These are phyloP conservation scores for Gossypium ekmanianum DNA, from an alignment of 345 rosid species.

Conservation along the genomic window DNA sequence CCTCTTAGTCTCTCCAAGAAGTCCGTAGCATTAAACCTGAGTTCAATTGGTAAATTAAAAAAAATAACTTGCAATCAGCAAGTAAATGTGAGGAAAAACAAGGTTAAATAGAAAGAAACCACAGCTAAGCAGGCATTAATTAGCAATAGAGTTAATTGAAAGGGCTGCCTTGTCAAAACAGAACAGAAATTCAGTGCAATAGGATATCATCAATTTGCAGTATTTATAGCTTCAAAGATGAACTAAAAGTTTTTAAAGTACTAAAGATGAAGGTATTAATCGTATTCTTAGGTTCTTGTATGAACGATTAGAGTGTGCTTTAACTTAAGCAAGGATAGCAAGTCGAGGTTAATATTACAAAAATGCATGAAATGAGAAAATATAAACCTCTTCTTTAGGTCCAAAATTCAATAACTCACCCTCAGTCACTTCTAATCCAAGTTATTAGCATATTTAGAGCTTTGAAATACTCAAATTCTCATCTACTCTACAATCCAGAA, in stretches of 20 bases:
- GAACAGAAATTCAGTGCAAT: background rate
- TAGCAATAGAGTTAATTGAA: background rate
- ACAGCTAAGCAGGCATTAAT: background rate
- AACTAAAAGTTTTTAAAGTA: background rate
- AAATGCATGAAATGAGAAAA: background rate
- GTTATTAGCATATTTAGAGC: slow-evolving; percentile 4
- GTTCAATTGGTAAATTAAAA: background rate
- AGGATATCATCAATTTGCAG: background rate
- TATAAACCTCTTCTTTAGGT: background rate
- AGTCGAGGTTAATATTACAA: background rate
- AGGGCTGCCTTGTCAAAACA: background rate
- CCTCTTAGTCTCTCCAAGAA: slow-evolving; percentile 79
- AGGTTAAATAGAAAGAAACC: slow-evolving; percentile 5
- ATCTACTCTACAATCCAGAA: background rate
- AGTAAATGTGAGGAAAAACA: slow-evolving; percentile 25
- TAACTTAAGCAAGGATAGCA: background rate
- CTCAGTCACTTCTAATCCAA: background rate
- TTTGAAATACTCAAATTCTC: background rate
- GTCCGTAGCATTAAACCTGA: slow-evolving; percentile 93
- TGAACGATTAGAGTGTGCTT: background rate
- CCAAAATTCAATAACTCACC: background rate
- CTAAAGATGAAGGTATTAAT: background rate
- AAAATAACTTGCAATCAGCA: slow-evolving; percentile 19
- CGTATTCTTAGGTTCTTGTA: background rate
- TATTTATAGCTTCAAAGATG: slow-evolving; percentile 3